phyloP scores from a whole-genome alignment of 208 protist species.

The Acanthamoeba triangularis region DNA sequence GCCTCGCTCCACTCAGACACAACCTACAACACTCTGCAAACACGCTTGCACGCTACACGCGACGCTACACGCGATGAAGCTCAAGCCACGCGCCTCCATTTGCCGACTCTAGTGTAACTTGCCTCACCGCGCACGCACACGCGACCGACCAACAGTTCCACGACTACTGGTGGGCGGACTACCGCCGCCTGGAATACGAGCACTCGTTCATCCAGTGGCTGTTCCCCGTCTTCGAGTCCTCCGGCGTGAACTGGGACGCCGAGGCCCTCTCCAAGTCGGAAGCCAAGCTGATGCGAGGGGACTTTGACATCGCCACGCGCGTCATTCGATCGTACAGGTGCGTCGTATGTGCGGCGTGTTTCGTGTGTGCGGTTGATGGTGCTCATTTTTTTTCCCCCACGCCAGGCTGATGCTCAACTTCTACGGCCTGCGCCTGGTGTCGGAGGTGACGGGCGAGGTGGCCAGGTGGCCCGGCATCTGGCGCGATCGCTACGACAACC shows the following conservation, averaged over 20 bases:
- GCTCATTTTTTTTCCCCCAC: not conserved
- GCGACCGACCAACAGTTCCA: not conserved
- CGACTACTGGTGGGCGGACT: slow-evolving; percentile 42
- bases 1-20: not conserved
- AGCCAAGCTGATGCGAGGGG: slow-evolving; percentile 50
- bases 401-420: slow-evolving; percentile 77
- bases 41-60: no score
- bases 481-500: slow-evolving; percentile 75
- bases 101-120: no score
- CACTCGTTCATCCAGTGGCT: slow-evolving; percentile 75
- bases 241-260: slow-evolving; percentile 70
- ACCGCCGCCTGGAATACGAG: slow-evolving; percentile 58
- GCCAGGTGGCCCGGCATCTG: slow-evolving; percentile 63
- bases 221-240: slow-evolving; percentile 68
- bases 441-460: slow-evolving; percentile 72
- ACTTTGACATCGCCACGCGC: slow-evolving; percentile 46
- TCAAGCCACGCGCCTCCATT: no score
- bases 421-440: slow-evolving; percentile 73
- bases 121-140: not conserved
- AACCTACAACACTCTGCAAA: no score
- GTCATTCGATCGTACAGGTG: slow-evolving; percentile 58
- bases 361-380: not conserved
- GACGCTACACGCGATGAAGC: no score
- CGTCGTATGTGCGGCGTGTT: not conserved
- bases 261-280: slow-evolving; percentile 68